Base-by-base conservation (phyloP, 805 yeast species). In the Barnettozyma pratensis region DNA sequence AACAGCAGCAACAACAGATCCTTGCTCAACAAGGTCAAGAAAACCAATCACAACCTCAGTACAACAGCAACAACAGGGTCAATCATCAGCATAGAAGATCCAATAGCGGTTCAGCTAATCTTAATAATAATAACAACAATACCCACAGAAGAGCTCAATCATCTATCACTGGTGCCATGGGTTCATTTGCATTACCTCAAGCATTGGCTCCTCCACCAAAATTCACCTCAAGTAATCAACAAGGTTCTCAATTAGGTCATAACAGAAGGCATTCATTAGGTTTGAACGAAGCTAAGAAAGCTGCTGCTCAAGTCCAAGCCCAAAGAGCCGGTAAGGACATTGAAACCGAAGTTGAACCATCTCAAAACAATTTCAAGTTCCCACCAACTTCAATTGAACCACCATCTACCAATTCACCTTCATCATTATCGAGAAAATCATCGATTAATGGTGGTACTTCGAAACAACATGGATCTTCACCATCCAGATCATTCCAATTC, bases 231-330 rank as follows among this genome's bases (percentile, higher is more conserved):
- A 39, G n/a, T 6, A 6, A 31, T 30, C 35, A 40, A 12, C 47
- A 34, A 26, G 14, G 37, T 38, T 26, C 41, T 7, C 41, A 35
- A 6, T 51, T 73, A 51, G 96, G 97, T 35, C 99, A 92, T 64
- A 71, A 75, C 39, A 81, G 99, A 70, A 81, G 99, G 65, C 98
- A 92, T 65, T 90, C 97, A 0, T 71, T 92, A 51, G 97, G 96
- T 3, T 73, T 92, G 49, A 83, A 83, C 46, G 99, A 92, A 68
- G 98, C 98, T 10, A 90, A 87, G 59, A 84, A 84, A 57, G 97
- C 97, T 6, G 99, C 99, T n/a, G 97, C 97, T 5, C 83, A 83
- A 56, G 91, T 83, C 37, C 89, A 84, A 62, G 83, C 85, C 2
- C 94, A 88, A 63, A 77, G 90, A 65, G 67, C 60, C 3, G 63